Percentiles rank a stretch among this genome's conserved stretches.
Conservation (phyloP, 371 early-diverging fungal genomes). For the Mortierella sp. region DNA sequence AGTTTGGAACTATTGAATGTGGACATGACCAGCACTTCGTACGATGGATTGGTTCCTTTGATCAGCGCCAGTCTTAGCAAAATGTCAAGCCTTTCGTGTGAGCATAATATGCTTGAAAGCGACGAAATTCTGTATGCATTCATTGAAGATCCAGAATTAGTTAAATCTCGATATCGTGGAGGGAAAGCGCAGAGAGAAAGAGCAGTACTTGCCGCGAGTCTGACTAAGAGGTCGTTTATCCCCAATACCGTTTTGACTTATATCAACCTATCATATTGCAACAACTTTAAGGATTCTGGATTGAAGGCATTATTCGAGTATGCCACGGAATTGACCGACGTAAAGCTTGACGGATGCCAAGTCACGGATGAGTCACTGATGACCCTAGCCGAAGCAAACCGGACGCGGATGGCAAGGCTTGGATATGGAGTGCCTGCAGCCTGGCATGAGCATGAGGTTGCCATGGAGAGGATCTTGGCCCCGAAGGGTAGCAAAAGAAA, state of each 20-base stretch:
- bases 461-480: not conserved
- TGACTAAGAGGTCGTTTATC: not conserved
- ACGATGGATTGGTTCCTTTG: slow-evolving; percentile 10
- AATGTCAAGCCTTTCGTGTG: not conserved
- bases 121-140: slow-evolving; percentile 18
- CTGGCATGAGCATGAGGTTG: slow-evolving; percentile 27
- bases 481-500: not conserved
- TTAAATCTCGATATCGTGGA: not conserved
- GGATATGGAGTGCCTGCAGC: slow-evolving; percentile 21
- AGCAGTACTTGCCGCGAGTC: no score
- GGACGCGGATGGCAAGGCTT: slow-evolving; percentile 20
- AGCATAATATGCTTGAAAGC: not conserved
- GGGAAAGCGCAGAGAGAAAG: not conserved
- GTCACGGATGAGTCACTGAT: slow-evolving; percentile 20
- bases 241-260: slow-evolving; percentile 26
- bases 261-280: slow-evolving; percentile 9
- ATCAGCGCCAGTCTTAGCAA: slow-evolving; percentile 4
- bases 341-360: slow-evolving; percentile 8
- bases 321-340: slow-evolving; percentile 17
- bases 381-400: slow-evolving; percentile 20
- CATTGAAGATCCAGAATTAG: not conserved
- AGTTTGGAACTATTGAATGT: not conserved
- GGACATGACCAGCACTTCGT: slow-evolving; percentile 10
- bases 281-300: not conserved
- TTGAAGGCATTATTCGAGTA: slow-evolving; percentile 13